Evolutionary conservation across 306 rosid species (phyloP), one percentile per base, ranked within the genome.

Genomic region (Clitoria ternatea): DNA sequence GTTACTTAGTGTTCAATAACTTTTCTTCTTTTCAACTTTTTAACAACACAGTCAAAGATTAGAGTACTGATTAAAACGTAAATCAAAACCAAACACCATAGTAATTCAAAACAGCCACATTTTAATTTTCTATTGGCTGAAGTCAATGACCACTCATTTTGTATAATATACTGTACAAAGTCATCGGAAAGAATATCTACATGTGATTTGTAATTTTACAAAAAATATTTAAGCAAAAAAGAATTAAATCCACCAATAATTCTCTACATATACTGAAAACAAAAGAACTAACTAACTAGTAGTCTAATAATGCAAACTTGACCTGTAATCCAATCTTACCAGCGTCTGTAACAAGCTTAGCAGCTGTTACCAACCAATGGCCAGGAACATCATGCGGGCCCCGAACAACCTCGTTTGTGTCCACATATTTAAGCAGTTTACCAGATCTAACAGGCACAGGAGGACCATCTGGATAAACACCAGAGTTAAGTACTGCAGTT

Each of bases 251-350:
- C 5, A 10, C 18, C 23, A 33, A 35, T 39, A 54, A 22, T 78
- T 29, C 30, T 55, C 62, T 55, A 55, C 40, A 14, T 27, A 27
- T 54, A 26, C 76, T 76, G n/a, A 17, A 12, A 7, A 61, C 55
- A 18, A 30, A 8, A 65, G 33, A 30, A 44, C n/a, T 77, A 81
- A 76, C 10, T 6, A 30, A 32, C 65, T 73, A 70, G 55, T 90
- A 88, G 66, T 90, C 97, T 65, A 90, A 81, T 85, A 90, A 62
- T n/a, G 95, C 92, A 83, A 90, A 90, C 87, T 90, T 88, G 14
- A 86, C 92, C 65, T 81, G 83, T 70, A 90, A 79, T 64, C 92
- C 90, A 50, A 90, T 86, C 76, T 86, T 88, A 35, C 78, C 86
- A 52, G 90, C 90, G 27, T 88, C 90, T 5, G 69, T 78, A 40